Base-by-base conservation (phyloP, 169 alveolate species). In the Plasmodium gonderi region DNA sequence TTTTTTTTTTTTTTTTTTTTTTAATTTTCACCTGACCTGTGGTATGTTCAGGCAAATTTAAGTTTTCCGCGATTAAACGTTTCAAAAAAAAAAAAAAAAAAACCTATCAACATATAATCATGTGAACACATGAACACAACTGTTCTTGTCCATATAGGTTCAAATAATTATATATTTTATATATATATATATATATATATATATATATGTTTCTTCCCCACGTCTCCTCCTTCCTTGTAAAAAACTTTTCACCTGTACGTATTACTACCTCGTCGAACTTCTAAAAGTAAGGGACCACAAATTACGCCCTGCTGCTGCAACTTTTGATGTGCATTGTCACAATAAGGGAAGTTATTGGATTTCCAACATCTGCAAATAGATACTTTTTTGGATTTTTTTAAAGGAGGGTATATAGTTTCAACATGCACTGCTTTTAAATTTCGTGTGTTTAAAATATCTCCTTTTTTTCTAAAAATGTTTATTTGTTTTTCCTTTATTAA, bases 301-400 rank as follows among this genome's bases (percentile, higher is more conserved):
- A 95, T 85, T 60, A 96, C 82, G 4, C 97, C 97, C 80, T 95
- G 97, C 23, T 82, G 92, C 74, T 95, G 97, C 77, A 96, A 91
- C 64, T 79, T 90, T 83, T 96, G 97, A 82, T 96, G 98, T 0
- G 98, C 65, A 96, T 96, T 96, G 85, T 96, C 97, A 93, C 98
- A 96, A 8, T 95, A 77, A n/a, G 98, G 98, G 79, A 96, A 96
- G 77, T 94, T 96, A 31, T 96, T 96, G 12, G 97, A 95, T 78
- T 96, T 79, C 98, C 98, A 96, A 76, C 98, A 96, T 44, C 98
- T 91, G 93, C 98, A 96, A 6, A 96, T 80, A 3, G 98, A 94
- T 26, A 95, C 82, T 72, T 95, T 95, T 17, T 87, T 91, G 26
- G 91, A 68, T 23, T 78, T 90, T 72, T 92, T 83, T 75, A 38